These are phyloP conservation scores for Fusarium pininemorale DNA, from an alignment of 2,329 filamentous ascomycete species.

Conservation along the genomic window DNA sequence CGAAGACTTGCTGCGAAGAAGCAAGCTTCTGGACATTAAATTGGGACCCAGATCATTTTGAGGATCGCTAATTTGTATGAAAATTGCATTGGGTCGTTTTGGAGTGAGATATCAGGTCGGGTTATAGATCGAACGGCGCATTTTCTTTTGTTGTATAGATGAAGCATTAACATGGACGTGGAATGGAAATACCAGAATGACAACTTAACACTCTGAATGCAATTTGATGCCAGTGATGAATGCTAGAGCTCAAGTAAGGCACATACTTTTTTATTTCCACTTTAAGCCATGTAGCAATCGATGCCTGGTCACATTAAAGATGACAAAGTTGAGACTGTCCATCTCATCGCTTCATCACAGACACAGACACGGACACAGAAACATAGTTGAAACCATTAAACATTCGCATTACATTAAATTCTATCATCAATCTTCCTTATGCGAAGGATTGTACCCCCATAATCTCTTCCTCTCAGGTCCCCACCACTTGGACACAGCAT, in stretches of 20 bases:
- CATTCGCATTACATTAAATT: slow-evolving; percentile 19
- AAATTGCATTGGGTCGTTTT: not conserved
- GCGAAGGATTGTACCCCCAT: slow-evolving; percentile 34
- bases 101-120: not conserved
- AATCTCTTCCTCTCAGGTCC: slow-evolving; percentile 35
- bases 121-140: not conserved
- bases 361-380: too few species aligned
- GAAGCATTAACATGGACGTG: not conserved
- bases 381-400: slow-evolving; percentile 1
- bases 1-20: slow-evolving; percentile 60
- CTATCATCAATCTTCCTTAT: slow-evolving; percentile 8
- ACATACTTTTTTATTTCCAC: too few species aligned
- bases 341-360: not conserved
- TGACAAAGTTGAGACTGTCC: not conserved
- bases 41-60: not conserved
- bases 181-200: not conserved
- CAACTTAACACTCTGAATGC: not conserved
- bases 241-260: too few species aligned
- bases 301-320: not conserved
- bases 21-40: slow-evolving; percentile 17
- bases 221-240: accelerated
- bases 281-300: too few species aligned
- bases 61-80: not conserved
- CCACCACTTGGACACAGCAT: slow-evolving; percentile 36
- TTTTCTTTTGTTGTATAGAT: not conserved